Base-by-base conservation (phyloP, 495 filamentous ascomycete genomes). In the Viridothelium virens region DNA sequence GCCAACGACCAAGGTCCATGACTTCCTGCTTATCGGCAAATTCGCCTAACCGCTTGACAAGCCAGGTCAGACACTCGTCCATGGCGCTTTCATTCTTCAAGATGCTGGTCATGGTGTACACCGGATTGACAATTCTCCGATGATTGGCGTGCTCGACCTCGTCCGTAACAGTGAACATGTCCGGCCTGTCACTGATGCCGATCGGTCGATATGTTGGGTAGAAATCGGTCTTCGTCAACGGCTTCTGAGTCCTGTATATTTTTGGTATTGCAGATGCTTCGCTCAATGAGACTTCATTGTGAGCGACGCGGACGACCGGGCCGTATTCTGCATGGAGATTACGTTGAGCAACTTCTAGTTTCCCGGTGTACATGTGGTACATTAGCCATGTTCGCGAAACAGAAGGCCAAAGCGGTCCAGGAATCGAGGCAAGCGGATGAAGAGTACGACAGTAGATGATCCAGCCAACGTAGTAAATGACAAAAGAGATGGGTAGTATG, bases 31-130 rank as follows among this genome's bases (percentile, higher is more conserved):
- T 25, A 46, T 74, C 67, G n/a, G 72, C 68, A 56, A 73, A 65
- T 39, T 73, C 67, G 9, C 64, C 66, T 38, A 77, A 61, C 56
- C 66, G 64, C 53, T 71, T 50, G 12, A 72, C 44, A 25, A 74
- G 72, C 34, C 72, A 5, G 2, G 74, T 62, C 34, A 69, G 74
- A 56, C 74, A 76, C 11, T 37, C 39, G 44, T 77, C 70, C 31
- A 76, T 65, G 50, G 70, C 71, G 6, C 68, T 66, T 59, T 78
- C 76, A 7, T 72, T 70, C 38, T 77, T 67, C 3, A 77, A 59
- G 36, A 74, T 69, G 56, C 71, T 75, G 2, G 68, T 63, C 73
- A 77, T 75, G 1, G 69, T 69, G 65, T 77, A 77, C 7, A 74
- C 56, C 62, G 67, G 41, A 61, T 72, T 76, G 12, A 76, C 73